Evolutionary conservation across 1,139 yeast genomes (phyloP), one percentile per base, ranked within the genome.

Genomic region (Blastobotrys ciferrii): DNA sequence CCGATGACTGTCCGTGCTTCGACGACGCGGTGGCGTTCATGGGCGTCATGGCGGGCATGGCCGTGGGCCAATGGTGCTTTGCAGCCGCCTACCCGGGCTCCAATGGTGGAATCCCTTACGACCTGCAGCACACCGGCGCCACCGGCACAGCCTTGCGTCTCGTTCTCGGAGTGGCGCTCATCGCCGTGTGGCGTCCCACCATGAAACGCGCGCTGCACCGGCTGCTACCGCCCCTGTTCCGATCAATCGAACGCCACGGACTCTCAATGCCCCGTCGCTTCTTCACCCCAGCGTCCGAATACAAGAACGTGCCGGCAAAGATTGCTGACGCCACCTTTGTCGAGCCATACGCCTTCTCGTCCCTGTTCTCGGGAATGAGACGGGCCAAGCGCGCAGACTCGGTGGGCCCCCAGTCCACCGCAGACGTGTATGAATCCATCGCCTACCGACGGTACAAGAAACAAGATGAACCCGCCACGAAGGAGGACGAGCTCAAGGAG

Each of bases 1-100:
- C 87, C 11, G 98, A 92, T 60, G 86, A 84, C 60, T 92, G 98
- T 64, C 98, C 98, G 0, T 92, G 98, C 64, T 91, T 85, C 65
- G 98, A 88, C 61, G 98, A 92, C 62, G 82, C 94, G 6, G 96
- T 92, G 17, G 95, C 98, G 2, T 92, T 92, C 60, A 72, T 89
- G 49, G 97, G 97, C 1, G 98, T 92, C 25, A 75, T 89, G 17
- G 73, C 84, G 44, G 98, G 98, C 0, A 59, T 83, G 23, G 88
- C 82, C 53, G 55, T 82, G 33, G 75, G 82, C 11, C 78, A 77
- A 54, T 79, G 84, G 77, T 56, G 60, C 20, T 66, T 66, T 28
- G 49, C 51, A 2, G 35, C 23, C 30, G 20, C 39, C 14, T 28
- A 23, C 42, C 36, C 45, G 17, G 11, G 38, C 36, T 47, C 46